Base-by-base conservation (phyloP, 305 asterid genomes). In the Rubia peregrina region DNA sequence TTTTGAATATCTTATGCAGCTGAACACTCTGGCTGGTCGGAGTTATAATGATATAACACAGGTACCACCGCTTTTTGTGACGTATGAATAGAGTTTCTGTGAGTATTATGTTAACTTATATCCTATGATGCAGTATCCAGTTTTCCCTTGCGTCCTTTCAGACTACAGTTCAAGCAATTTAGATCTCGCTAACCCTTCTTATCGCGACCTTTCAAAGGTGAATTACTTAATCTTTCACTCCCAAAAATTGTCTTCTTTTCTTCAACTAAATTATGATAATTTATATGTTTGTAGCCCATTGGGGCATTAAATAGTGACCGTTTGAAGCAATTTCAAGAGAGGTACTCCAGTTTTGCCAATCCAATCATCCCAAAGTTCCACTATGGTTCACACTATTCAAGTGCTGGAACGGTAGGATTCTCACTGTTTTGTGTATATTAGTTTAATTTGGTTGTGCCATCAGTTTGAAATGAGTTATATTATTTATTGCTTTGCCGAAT, bases 381-480 rank as follows among this genome's bases (percentile, higher is more conserved):
- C 83, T 94, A 89, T 76, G 99, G 99, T 72, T 94, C 99, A 72
- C 99, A 94, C 85, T 94, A 94, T 74, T 94, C 99, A 81, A 94
- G 95, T 79, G 98, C 99, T 77, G 99, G 99, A 87, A 87, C 91
- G 73, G 98, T 94, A 86, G 68, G 91, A 81, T 78, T 74, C 73
- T 61, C 48, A 21, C 64, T 75, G 30, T 73, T 16, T 30, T n/a
- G n/a, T 17, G 59, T 62, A 49, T 49, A 4, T 5, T 16, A 0
- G 1, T 19, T 19, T 49, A 8, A 14, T 36, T 9, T 26, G 56
- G 16, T 26, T 26, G 55, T 51, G 30, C 41, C 22, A 19, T 41
- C 4, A 38, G 26, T 33, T 61, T 21, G 33, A 42, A 6, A 36
- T 51, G 16, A 38, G 8, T 24, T 30, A 48, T 38, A 11, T 12